These are phyloP conservation scores for Stenocarpella maydis DNA, from an alignment of 2,329 filamentous ascomycete species.

Conservation along the genomic window DNA sequence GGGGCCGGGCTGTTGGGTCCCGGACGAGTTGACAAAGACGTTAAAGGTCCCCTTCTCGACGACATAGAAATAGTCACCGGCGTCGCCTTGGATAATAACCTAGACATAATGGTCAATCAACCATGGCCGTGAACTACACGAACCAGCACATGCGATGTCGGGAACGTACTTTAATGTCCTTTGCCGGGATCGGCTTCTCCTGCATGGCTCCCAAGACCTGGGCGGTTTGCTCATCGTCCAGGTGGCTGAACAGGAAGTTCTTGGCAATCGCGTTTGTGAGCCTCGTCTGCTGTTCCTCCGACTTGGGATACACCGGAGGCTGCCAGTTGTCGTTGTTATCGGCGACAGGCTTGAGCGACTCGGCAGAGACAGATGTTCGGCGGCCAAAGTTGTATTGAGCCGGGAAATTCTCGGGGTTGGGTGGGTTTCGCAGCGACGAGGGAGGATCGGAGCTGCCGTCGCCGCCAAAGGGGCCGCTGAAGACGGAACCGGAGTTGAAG, in stretches of 20 bases:
- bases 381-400: constrained; percentile 93
- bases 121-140: neutral
- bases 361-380: constrained; percentile 94
- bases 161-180: constrained; percentile 72
- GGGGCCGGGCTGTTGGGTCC: constrained; percentile 78
- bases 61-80: constrained; percentile 97
- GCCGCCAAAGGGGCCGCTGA: constrained; percentile 62
- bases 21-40: constrained; percentile 84
- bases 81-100: constrained; percentile 94
- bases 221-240: constrained; percentile 90
- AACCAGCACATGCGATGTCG: neutral
- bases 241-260: constrained; percentile 93
- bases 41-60: constrained; percentile 92
- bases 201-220: constrained; percentile 90
- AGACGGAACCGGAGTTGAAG: constrained; percentile 50
- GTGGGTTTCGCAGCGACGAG: constrained; percentile 55
- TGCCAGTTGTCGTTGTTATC: constrained; percentile 89
- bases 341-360: constrained; percentile 89
- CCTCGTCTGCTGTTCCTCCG: constrained; percentile 79
- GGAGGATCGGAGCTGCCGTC: constrained; percentile 56
- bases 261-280: constrained; percentile 82
- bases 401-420: constrained; percentile 77
- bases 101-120: constrained; percentile 50
- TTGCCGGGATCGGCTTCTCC: constrained; percentile 94
- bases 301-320: constrained; percentile 85